Evolutionary conservation across 2,329 filamentous ascomycete species (phyloP).

Genomic region (Arthrobotrys sinensis): DNA sequence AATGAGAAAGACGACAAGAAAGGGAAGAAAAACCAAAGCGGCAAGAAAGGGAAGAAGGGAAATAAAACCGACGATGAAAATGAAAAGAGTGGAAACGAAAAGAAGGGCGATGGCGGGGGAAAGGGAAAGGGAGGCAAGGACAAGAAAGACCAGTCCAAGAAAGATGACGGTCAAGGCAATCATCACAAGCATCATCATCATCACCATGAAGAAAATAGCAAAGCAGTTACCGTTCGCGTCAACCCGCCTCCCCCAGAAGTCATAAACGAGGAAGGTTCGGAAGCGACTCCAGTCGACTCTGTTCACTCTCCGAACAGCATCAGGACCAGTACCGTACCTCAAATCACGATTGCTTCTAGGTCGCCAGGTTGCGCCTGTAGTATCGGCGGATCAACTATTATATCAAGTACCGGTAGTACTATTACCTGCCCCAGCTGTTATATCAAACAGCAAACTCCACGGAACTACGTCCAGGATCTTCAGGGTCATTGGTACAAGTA

Average conservation of each 20-base stretch:
- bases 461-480: constrained; percentile 48
- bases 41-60: constrained; percentile 40
- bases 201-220: constrained; percentile 30
- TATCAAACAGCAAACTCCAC: constrained; percentile 56
- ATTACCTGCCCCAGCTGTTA: constrained; percentile 47
- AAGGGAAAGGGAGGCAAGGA: constrained; percentile 24
- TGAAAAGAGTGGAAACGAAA: constrained; percentile 35
- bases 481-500: constrained; percentile 42
- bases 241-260: constrained; percentile 22
- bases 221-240: constrained; percentile 36
- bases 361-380: constrained; percentile 51
- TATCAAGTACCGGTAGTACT: constrained; percentile 24
- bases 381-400: constrained; percentile 13
- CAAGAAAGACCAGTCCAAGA: constrained; percentile 36
- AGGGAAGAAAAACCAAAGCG: constrained; percentile 25
- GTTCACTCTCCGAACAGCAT: constrained; percentile 49
- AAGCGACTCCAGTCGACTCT: constrained; percentile 40
- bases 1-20: constrained; percentile 29
- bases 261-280: constrained; percentile 34
- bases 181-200: constrained; percentile 55
- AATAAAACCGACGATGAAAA: constrained; percentile 31
- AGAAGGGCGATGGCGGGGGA: constrained; percentile 16
- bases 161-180: constrained; percentile 7
- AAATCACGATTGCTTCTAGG: constrained; percentile 35
- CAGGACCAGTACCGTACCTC: constrained; percentile 11